Evolutionary conservation across 2,329 filamentous ascomycete genomes (phyloP), one percentile per base, ranked within the genome.

Genomic region (Thielaviopsis euricoi): DNA sequence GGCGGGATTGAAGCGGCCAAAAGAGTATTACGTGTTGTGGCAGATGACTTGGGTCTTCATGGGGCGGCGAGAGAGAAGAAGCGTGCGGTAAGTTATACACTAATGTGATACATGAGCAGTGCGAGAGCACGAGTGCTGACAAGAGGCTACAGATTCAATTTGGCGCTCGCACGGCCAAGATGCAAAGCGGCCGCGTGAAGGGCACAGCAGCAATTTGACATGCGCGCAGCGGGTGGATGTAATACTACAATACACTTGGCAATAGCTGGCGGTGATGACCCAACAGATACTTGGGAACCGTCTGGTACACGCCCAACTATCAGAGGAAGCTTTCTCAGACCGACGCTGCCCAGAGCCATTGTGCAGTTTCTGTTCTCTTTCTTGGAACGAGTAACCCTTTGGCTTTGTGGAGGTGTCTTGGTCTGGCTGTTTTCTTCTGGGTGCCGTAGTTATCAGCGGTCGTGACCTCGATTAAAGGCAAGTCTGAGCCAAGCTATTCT

Each of bases 161-260:
- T 66, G 87, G 87, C 15, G 82, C 87, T 2, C 76, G 86, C 63
- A 90, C 87, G 3, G 87, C 87, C 15, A 93, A 90, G 72, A 90
- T 91, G 82, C 83, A 89, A 66, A 79, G 73, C 58, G 78, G 81
- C 4, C 80, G 74, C 65, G 78, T 78, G 13, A 89, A 85, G 65
- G 86, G 86, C 0, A 89, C 86, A 6, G 48, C 43, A 3, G 53
- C 43, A 9, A 55, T 55, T 55, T 40, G 15, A 33, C 19, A 29
- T 23, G 25, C 48, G 19, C 9, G 25, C 40, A 55, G 15, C 15
- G 4, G 13, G 33, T 40, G 13, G 17, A 26, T 26, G 9, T 26
- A 26, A 9, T 26, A 26, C 25, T 26, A 21, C n/a, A n/a, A 50
- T 13, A n/a, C 46, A 23, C 43, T 33, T 33, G 6, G 43, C 17